Base-by-base conservation (phyloP, 352 stramenopile genomes). In the Phytophthora crassamura region DNA sequence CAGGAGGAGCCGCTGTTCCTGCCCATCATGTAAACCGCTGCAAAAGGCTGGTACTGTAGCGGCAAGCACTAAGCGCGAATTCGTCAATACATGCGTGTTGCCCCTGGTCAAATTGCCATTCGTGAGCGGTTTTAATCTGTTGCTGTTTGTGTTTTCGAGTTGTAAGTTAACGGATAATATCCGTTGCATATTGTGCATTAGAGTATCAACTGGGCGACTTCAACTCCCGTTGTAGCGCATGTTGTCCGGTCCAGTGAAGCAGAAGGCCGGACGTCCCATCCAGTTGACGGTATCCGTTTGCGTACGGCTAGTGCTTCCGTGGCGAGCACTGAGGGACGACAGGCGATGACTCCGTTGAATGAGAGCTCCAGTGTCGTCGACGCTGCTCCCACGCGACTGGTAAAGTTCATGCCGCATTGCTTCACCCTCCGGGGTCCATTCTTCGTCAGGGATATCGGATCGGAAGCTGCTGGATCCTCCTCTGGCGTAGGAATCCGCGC, bases 1-100 rank as follows among this genome's bases (percentile, higher is more conserved):
- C 76, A 93, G 70, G 84, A 91, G 45, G 74, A 89, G 58, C 90
- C 90, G 34, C 80, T 94, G 36, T 93, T 88, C 64, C 75, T 94
- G 41, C 86, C 86, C 20, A 94, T 94, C 59, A 75, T 87, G 74
- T 73, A 76, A 69, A 53, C 38, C 56, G 32, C 46, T 49, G 25
- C 22, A 25, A 25, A 25, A 25, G 22, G 22, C 22, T 25, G 22
- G 22, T 25, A 35, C 7, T 16, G 41, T 56, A 61, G 22, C 46
- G 59, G 22, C 53, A 41, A 35, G 39, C 51, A 69, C 41, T 56
- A 48, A 69, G 46, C 40, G 48, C 51, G 38, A 66, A 60, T 20
- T 40, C 49, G 49, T 45, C 52, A 72, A 57, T 51, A 50, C 40
- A 69, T 55, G 38, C 25, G 34, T 52, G 25, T 20, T 38, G 34